Evolutionary conservation across 2,329 filamentous ascomycete genomes (phyloP), one percentile per base, ranked within the genome.

Genomic region (Botrytis cinerea): DNA sequence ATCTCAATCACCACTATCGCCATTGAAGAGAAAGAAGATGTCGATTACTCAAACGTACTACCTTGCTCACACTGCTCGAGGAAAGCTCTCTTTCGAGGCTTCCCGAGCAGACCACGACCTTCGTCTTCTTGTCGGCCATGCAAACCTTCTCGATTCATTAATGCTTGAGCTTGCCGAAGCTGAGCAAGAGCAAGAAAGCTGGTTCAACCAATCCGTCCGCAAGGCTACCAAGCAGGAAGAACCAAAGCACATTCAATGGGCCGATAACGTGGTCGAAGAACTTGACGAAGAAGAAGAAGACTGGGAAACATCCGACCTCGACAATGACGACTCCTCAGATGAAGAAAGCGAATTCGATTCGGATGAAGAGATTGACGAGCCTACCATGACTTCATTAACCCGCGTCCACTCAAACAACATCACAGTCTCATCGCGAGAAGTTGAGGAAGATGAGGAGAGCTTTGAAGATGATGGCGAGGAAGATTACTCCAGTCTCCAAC

Each of bases 21-120:
- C 85, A 16, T 54, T 54, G 48, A 54, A 54, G 83, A 87, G 92
- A 86, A 93, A 94, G 84, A 95, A 92, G 85, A 98, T 98, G 96
- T 97, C 93, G 83, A 92, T 98, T 86, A 97, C 95, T 43, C 94
- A 98, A 85, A 98, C 95, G 75, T 99, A 98, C 92, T 97, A 94
- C 87, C 92, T 98, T 80, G 96, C 96, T 82, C 95, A 97, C 88
- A 95, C 95, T 84, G 96, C 96, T 82, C 91, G 96, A 83, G 92
- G 91, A 80, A 99, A 99, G 94, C 94, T 99, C 81, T 94, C 94
- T 78, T 89, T 88, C 77, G 95, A 98, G 86, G 96, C 96, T 86
- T 90, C 91, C 84, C 92, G 92, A 81, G 87, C 93, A 80, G 95
- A 98, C 82, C 96, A 98, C 88, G 91, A 98, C 87, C 93, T 99